These are phyloP conservation scores for Pseudogymnoascus sp. DNA, from an alignment of 2,329 filamentous ascomycete genomes.

Conservation along the genomic window DNA sequence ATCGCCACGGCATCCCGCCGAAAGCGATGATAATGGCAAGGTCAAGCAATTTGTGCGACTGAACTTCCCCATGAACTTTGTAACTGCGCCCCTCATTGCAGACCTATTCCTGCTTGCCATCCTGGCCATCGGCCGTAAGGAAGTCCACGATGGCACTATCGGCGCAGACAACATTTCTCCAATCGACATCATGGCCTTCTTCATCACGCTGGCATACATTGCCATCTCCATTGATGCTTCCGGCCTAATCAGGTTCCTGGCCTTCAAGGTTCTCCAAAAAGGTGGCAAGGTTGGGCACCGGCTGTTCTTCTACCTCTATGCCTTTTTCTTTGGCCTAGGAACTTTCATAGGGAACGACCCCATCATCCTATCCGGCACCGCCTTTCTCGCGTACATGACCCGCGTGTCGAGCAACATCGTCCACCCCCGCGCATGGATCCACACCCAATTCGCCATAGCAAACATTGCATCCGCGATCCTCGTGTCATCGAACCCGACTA, in stretches of 20 bases:
- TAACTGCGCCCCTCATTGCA: conserved; percentile 63
- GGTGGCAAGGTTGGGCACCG: conserved; percentile 59
- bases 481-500: conserved; percentile 72
- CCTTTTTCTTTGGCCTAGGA: conserved; percentile 62
- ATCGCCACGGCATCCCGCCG: conserved; percentile 28
- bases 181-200: conserved; percentile 68
- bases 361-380: conserved; percentile 65
- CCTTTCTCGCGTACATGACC: conserved; percentile 71
- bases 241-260: conserved; percentile 61
- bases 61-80: conserved; percentile 58
- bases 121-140: conserved; percentile 54
- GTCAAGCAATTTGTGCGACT: conserved; percentile 40
- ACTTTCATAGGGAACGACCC: conserved; percentile 68
- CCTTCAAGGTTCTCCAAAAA: conserved; percentile 61
- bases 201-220: conserved; percentile 66
- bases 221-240: conserved; percentile 72
- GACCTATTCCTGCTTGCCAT: conserved; percentile 66
- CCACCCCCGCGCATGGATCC: conserved; percentile 65
- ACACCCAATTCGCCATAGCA: conserved; percentile 62
- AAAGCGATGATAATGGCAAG: conserved; percentile 25
- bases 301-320: conserved; percentile 65
- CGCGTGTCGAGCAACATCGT: conserved; percentile 65
- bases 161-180: conserved; percentile 59
- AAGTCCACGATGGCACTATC: conserved; percentile 62
- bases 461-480: conserved; percentile 70